Evolutionary conservation across 1,284 basidiomycete species (phyloP), one percentile per base, ranked within the genome.

Genomic region (Uromyces viciae-fabae): DNA sequence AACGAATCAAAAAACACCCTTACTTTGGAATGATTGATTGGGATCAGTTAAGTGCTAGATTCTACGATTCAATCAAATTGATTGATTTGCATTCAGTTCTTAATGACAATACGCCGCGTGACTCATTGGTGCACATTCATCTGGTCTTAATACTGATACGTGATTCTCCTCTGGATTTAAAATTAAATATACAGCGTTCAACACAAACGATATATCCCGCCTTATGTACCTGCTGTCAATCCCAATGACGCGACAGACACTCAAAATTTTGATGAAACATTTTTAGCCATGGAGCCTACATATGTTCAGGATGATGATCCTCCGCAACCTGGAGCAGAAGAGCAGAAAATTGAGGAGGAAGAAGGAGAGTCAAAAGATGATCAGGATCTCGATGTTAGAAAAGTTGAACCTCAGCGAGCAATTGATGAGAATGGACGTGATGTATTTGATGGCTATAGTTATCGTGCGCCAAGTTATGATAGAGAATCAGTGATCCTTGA

Each of bases 1-100:
- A 93, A 75, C 89, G 94, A 83, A 93, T 98, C 86, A 96, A 96
- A 88, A 90, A 91, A 82, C 94, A 97, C 87, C 93, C 93, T 14
- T 98, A 98, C 88, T 98, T 98, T 88, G 92, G 92, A 42, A 94
- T 94, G 92, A 95, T 98, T 82, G 93, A 94, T 86, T 95, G 93
- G 93, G 91, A 92, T 79, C 94, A 95, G 77, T 71, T 71, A 43
- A 71, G 68, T 71, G 2, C 43, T 40, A 38, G 22, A 64, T 52
- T 38, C 36, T 2, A n/a, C 46, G 3, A 43, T 38, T 46, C 19
- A 62, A 22, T 62, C 9, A 31, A 69, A 46, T 5, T 11, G 2
- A 17, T n/a, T 69, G 66, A 36, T 42, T 43, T 62, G 66, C 17
- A 49, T 22, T 22, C 46, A 49, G n/a, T n/a, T n/a, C n/a, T n/a